Conservation (phyloP, 2,329 filamentous ascomycete species). For the Sarocladiaceae sp. region DNA sequence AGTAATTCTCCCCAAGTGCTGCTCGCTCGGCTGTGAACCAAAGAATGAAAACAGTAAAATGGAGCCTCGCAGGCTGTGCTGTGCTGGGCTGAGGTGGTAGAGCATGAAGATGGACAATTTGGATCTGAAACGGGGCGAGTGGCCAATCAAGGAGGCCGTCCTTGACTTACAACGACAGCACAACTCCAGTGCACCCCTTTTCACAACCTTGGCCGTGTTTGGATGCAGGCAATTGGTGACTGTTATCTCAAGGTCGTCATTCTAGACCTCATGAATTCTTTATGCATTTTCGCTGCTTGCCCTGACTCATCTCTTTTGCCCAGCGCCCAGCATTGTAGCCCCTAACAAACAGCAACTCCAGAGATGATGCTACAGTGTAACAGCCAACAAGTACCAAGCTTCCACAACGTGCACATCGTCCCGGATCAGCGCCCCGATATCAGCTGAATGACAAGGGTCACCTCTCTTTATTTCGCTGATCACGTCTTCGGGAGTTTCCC, state of each 20-base stretch:
- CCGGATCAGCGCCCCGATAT: background rate
- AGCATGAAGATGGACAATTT: background rate
- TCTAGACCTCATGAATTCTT: no score
- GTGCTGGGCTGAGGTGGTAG: background rate
- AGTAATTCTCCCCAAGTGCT: no score
- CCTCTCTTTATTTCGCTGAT: background rate
- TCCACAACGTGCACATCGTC: background rate
- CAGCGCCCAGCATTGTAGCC: no score
- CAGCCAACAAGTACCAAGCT: background rate
- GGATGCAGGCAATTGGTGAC: no score
- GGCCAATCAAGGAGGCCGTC: background rate
- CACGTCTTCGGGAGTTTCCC: background rate
- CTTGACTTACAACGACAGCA: no score
- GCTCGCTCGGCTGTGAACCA: no score
- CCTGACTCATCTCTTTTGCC: slow-evolving; percentile 6
- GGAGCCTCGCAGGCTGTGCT: background rate
- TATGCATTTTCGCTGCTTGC: no score
- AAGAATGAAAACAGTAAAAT: background rate
- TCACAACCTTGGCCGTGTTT: no score
- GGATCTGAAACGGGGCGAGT: background rate
- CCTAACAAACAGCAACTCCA: no score
- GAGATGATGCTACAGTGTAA: no score
- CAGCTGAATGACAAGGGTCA: background rate
- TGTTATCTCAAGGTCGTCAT: no score
- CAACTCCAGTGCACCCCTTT: background rate